Percentiles rank a stretch among this genome's conserved stretches.
Conservation (phyloP, 805 yeast species). For the Sugiyamaella lignohabitans region DNA sequence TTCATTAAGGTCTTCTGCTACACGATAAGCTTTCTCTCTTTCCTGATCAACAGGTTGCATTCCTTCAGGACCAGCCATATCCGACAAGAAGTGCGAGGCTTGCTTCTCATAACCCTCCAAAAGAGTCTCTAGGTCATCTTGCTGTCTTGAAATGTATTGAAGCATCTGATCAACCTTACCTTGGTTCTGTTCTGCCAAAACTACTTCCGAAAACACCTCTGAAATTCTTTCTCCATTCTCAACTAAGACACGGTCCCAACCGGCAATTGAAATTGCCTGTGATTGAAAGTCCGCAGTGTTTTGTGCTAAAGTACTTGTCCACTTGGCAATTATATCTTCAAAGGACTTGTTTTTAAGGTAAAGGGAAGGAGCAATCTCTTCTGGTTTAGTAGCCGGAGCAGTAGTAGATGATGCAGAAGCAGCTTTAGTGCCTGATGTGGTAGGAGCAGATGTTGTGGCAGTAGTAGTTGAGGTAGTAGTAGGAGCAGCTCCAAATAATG, state of each 20-base stretch:
- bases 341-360: conserved; percentile 82
- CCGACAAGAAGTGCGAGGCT: conserved; percentile 23
- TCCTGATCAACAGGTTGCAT: conserved; percentile 58
- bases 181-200: conserved; percentile 81
- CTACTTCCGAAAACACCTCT: conserved; percentile 66
- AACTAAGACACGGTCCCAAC: conserved; percentile 82
- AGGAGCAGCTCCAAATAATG: conserved; percentile 2
- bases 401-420: conserved; percentile 3
- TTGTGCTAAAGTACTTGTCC: conserved; percentile 80
- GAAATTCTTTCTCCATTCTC: conserved; percentile 81
- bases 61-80: conserved; percentile 28
- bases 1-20: conserved; percentile 80
- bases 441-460: conserved; percentile 12
- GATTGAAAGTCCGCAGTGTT: conserved; percentile 67
- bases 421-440: conserved; percentile 12
- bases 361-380: conserved; percentile 47
- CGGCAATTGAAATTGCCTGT: conserved; percentile 66
- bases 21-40: conserved; percentile 80
- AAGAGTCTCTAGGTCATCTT: conserved; percentile 78
- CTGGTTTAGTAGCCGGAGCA: conserved; percentile 19
- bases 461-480: too few species aligned
- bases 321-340: conserved; percentile 85
- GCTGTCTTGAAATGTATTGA: conserved; percentile 82
- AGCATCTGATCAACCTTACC: conserved; percentile 80
- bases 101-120: conserved; percentile 78